Conservation (phyloP, 2,329 filamentous ascomycete genomes). For the Hymenoscyphus fructigenus region DNA sequence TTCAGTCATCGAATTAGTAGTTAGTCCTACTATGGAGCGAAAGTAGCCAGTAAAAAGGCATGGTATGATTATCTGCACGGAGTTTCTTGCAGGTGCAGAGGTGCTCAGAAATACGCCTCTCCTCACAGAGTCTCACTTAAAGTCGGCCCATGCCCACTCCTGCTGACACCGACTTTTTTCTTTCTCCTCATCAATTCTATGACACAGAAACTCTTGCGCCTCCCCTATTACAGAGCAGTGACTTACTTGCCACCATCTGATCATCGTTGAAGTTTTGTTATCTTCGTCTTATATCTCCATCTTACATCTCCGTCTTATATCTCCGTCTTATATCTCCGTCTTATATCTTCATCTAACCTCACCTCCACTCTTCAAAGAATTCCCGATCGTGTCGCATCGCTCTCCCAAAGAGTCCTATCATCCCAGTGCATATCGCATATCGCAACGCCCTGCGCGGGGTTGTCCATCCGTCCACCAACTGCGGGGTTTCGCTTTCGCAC, state of each 20-base stretch:
- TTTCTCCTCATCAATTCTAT: constrained; percentile 10
- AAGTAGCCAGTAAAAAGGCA: neutral
- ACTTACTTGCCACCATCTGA: neutral
- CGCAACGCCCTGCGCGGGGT: constrained; percentile 9
- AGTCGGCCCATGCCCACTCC: constrained; percentile 32
- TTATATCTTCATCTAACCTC: neutral
- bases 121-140: constrained; percentile 20
- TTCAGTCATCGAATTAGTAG: neutral
- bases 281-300: neutral
- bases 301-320: neutral
- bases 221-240: constrained; percentile 2
- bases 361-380: neutral
- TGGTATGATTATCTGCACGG: neutral
- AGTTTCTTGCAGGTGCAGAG: neutral
- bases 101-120: neutral
- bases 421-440: neutral
- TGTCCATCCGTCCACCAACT: constrained; percentile 5
- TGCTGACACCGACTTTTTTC: constrained; percentile 28
- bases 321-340: too few relatives aligned
- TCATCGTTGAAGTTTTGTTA: neutral
- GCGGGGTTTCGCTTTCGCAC: constrained; percentile 11
- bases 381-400: neutral
- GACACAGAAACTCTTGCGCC: constrained; percentile 3
- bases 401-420: neutral
- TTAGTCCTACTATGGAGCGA: neutral